Base-by-base conservation (phyloP, 2,329 filamentous ascomycete genomes). In the Aureobasidium sp. region DNA sequence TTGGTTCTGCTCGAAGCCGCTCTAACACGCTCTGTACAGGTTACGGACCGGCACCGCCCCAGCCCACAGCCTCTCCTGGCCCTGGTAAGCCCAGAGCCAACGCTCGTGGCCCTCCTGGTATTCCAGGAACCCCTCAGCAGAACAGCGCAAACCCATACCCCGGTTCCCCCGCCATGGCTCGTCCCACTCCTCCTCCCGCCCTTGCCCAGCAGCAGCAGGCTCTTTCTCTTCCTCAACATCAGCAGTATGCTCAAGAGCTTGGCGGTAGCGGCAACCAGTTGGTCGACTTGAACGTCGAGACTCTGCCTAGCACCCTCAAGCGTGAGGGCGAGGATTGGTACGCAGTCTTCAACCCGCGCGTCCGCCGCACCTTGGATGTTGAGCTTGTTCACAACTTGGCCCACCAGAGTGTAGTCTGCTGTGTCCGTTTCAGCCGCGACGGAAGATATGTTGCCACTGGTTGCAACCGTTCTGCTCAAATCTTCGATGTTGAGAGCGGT, bases 401-500 rank as follows among this genome's bases (percentile, higher is more conserved):
- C 56, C 93, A 98, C 66, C 88, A 95, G 66, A 97, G 91, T 63
- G 93, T 98, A 3, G 93, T 98, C 1, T 98, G 93, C 78, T 98
- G 93, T 68, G 93, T 98, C 30, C 82, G 93, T 55, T 98, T 98
- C 76, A 97, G 91, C 68, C 82, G 87, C 53, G 93, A 98, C 65
- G 93, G 93, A 61, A 90, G 95, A 66, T 96, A 88, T 62, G 87
- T 98, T 53, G 93, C 93, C 6, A 98, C 93, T 4, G 93, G 93
- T 38, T 97, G 93, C 77, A 98, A 98, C 71, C 79, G 90, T 59
- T 95, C 90, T n/a, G 93, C 93, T n/a, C 91, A 97, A 71, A 98
- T 98, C 63, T 98, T 93, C 69, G 93, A 98, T 60, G 91, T 97
- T 37, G 79, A 82, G 63, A 86, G 82, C 14, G 93, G 93, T 53